A percentile compares a stretch with the other conserved stretches of the same genome.
These are phyloP conservation scores for Cryptococcus floricola DNA, from an alignment of 1,284 basidiomycete genomes.

Conservation along the genomic window DNA sequence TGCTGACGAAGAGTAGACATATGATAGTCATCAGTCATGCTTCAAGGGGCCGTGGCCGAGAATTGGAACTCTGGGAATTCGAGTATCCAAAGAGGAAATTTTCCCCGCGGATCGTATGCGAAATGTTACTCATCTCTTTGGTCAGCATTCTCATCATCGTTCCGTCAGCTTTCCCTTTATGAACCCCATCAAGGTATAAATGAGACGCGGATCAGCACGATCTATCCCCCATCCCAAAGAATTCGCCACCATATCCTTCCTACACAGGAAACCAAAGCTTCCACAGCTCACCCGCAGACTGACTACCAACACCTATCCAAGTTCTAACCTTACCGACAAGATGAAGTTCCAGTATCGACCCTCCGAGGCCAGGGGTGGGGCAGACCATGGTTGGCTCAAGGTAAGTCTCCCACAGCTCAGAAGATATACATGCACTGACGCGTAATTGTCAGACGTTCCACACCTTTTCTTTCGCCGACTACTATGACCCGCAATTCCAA, in stretches of 20 bases:
- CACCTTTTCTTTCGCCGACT: slow-evolving; percentile 75
- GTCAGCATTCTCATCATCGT: background rate
- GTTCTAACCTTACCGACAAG: too few species aligned
- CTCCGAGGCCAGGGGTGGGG: slow-evolving; percentile 68
- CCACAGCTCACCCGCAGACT: background rate
- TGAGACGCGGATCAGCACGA: too few species aligned
- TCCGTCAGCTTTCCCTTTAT: background rate
- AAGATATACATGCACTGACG: background rate
- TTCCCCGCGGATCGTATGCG: too few species aligned
- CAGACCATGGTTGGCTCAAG: slow-evolving; percentile 85
- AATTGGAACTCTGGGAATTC: too few species aligned
- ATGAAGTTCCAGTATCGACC: slow-evolving; percentile 50
- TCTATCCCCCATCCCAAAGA: background rate
- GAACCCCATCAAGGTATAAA: too few species aligned
- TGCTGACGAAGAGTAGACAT: too few species aligned
- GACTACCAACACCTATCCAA: background rate
- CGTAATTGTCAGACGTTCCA: slow-evolving; percentile 61
- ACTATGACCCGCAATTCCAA: slow-evolving; percentile 55
- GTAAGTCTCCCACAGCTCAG: slow-evolving; percentile 56
- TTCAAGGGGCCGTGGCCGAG: too few species aligned
- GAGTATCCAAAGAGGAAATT: too few species aligned
- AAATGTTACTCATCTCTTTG: background rate
- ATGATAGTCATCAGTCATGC: too few species aligned
- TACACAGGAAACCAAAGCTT: background rate
- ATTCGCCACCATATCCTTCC: background rate